Base-by-base conservation (phyloP, 2,329 filamentous ascomycete species). In the Ophiostoma himal-ulmi region DNA sequence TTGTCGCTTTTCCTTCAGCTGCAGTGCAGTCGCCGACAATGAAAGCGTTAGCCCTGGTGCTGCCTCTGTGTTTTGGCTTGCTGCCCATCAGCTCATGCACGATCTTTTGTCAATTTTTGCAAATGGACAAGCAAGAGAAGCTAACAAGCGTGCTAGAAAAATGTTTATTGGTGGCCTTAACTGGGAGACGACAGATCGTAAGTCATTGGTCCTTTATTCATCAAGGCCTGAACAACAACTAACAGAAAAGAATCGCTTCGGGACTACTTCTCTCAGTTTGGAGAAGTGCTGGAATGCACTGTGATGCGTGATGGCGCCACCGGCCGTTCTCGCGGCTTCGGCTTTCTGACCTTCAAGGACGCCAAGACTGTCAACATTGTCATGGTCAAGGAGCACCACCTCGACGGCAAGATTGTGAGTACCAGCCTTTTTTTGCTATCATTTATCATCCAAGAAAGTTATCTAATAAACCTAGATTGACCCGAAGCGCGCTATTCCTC, bases 101-200 rank as follows among this genome's bases (percentile, higher is more conserved):
- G 57, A 62, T 14, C 22, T 57, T 3, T 6, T 62, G 57, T 62
- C 57, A 17, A 34, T 62, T 2, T 57, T 62, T 62, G 22, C 26
- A 30, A 62, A 30, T 62, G 57, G 26, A 26, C 52, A 57, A 10
- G 10, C 26, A n/a, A 57, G 7, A 57, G 57, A 22, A 11, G 20
- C 62, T 65, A 65, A 65, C 68, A 54, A 26, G 14, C 6, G 26
- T 62, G 26, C 34, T n/a, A 99, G 95, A 77, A 99, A 99, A 84
- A 99, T 99, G 95, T 99, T 99, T 77, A 99, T 99, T 81, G 95
- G 95, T 76, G 95, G 95, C 57, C 83, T 99, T 70, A 99, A 99
- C 79, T 99, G 95, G 95, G 95, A 99, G 81, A 99, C 95, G 20
- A 98, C 95, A 70, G 73, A 74, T 52, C 73, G 73, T 74, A 69